phyloP scores from a whole-genome alignment of 176 grass and related monocot genomes.

The Eragrostis curvula region DNA sequence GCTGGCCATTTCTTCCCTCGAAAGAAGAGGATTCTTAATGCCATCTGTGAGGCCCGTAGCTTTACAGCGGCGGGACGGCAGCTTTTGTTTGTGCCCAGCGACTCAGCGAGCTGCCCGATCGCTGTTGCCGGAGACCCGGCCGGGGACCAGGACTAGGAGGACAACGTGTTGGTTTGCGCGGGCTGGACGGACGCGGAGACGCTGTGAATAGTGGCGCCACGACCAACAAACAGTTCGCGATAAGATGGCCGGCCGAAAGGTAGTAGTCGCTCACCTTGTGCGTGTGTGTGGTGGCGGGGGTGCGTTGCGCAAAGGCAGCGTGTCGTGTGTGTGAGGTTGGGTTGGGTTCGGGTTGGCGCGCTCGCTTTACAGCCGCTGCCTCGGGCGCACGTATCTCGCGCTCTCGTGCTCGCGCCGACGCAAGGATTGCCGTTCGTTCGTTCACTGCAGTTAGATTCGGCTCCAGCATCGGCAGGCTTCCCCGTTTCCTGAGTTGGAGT shows the following conservation, averaged over 20 bases:
- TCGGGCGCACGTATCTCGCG: neutral
- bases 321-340: too few species aligned
- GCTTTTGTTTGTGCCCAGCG: neutral
- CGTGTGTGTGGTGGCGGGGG: too few species aligned
- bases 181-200: neutral
- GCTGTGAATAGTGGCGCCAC: neutral
- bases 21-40: slow-evolving; percentile 10
- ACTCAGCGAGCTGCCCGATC: neutral
- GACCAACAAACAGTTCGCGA: neutral
- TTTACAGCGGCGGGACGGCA: slow-evolving; percentile 51
- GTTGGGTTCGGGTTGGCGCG: slow-evolving; percentile 17
- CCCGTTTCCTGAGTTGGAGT: too few species aligned
- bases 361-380: slow-evolving; percentile 47
- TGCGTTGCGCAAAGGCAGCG: too few species aligned
- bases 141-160: neutral
- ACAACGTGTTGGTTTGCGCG: neutral
- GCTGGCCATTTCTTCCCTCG: neutral
- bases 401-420: neutral
- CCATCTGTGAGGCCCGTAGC: neutral
- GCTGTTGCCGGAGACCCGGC: neutral
- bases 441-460: too few species aligned
- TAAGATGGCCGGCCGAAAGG: slow-evolving; percentile 24
- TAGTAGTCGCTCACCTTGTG: too few species aligned
- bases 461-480: too few species aligned
- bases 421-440: too few species aligned